Evolutionary conservation across 257 asterid genomes (phyloP).

Genomic region (Ophiorrhiza pumila): DNA sequence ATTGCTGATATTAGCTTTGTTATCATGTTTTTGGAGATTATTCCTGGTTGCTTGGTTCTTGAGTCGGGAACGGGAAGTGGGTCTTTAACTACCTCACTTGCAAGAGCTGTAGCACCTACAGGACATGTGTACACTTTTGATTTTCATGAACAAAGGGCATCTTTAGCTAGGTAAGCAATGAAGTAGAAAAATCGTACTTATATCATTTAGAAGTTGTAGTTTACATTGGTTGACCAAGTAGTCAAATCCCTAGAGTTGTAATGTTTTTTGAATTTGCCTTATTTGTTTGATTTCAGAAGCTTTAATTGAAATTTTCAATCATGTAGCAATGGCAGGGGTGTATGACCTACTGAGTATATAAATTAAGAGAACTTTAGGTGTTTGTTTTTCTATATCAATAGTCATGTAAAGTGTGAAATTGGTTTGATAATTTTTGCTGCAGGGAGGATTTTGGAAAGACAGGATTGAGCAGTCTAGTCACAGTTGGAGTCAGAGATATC

Average conservation of each 20-base stretch:
- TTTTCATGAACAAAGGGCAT: conserved; percentile 95
- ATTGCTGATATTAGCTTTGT: conserved; percentile 94
- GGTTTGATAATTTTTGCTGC: conserved; percentile 2
- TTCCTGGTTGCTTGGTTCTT: conserved; percentile 89
- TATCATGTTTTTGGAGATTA: conserved; percentile 76
- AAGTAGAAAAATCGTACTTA: background rate
- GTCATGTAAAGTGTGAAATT: background rate
- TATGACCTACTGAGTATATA: background rate
- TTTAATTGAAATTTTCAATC: too few relatives aligned
- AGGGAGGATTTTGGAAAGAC: conserved; percentile 85
- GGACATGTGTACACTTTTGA: conserved; percentile 92
- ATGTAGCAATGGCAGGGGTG: background rate
- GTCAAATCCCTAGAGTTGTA: background rate
- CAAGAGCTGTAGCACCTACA: conserved; percentile 75
- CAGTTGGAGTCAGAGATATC: conserved; percentile 85
- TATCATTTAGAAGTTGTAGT: background rate
- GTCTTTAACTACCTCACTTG: conserved; percentile 82
- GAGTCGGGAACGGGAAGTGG: conserved; percentile 99
- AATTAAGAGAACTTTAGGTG: too few relatives aligned
- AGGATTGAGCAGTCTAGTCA: conserved; percentile 72
- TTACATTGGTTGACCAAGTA: background rate
- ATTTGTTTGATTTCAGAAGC: background rate
- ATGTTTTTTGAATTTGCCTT: background rate
- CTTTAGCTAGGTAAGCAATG: conserved; percentile 69
- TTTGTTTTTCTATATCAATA: background rate